Conservation (phyloP, 106 monocot genomes). For the Dendrobium officinale region DNA sequence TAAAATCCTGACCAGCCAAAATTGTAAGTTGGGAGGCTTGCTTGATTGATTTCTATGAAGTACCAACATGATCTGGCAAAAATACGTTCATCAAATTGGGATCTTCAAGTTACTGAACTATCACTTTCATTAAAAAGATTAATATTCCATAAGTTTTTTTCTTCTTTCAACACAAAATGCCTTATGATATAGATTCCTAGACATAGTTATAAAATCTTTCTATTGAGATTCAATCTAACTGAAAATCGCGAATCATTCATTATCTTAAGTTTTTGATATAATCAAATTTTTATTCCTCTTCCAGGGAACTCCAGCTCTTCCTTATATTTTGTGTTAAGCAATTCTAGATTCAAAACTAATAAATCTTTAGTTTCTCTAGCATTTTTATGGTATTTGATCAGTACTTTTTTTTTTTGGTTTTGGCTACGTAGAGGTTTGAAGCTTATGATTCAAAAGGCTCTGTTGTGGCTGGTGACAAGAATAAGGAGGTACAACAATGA, state of each 20-base stretch:
- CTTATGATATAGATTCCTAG: background rate
- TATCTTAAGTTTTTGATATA: background rate
- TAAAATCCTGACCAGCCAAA: too few species aligned
- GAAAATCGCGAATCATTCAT: background rate
- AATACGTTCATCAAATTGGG: too few species aligned
- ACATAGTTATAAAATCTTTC: background rate
- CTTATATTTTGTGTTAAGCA: background rate
- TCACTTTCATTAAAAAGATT: too few species aligned
- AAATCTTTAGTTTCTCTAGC: background rate
- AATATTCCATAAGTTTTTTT: too few species aligned
- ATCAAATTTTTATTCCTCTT: background rate
- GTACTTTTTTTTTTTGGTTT: slow-evolving; percentile 3
- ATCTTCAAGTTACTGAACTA: too few species aligned
- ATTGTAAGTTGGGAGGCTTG: too few species aligned
- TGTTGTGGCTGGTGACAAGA: slow-evolving; percentile 81
- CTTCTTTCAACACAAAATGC: too few species aligned
- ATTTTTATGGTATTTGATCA: background rate
- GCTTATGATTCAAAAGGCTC: slow-evolving; percentile 80
- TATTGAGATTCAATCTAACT: background rate
- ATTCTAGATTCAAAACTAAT: background rate
- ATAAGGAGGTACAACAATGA: slow-evolving; percentile 59
- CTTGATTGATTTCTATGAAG: too few species aligned
- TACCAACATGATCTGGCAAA: too few species aligned
- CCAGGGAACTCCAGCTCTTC: background rate
- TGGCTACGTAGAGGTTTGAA: slow-evolving; percentile 72